A percentile compares a stretch with the other conserved stretches of the same genome.
phyloP scores from a whole-genome alignment of 495 filamentous ascomycete genomes.

The Aspergillus conjunctus region DNA sequence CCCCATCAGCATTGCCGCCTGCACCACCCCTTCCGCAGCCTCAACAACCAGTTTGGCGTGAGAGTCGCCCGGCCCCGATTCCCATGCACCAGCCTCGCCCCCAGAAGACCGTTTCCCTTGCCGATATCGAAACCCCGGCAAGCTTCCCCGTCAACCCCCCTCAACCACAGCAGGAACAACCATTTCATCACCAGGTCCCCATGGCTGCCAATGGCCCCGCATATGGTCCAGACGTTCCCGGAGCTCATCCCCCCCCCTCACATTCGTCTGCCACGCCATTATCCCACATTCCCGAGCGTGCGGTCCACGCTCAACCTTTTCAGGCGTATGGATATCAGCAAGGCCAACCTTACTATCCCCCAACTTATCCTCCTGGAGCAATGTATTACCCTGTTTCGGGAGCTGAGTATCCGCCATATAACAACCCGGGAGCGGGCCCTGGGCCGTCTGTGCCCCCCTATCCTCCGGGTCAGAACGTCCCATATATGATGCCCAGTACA shows the following conservation, averaged over 20 bases:
- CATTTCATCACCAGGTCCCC: slow-evolving; percentile 91
- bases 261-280: slow-evolving; percentile 86
- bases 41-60: slow-evolving; percentile 72
- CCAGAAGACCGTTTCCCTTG: slow-evolving; percentile 91
- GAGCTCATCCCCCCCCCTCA: slow-evolving; percentile 65
- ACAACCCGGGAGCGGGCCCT: slow-evolving; percentile 48
- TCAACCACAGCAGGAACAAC: slow-evolving; percentile 74
- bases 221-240: slow-evolving; percentile 61
- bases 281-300: slow-evolving; percentile 92
- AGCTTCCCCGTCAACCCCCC: slow-evolving; percentile 68
- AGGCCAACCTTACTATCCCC: slow-evolving; percentile 60
- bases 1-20: slow-evolving; percentile 20
- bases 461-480: slow-evolving; percentile 46
- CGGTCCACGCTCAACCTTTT: slow-evolving; percentile 90
- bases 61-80: slow-evolving; percentile 72
- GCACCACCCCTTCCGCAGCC: slow-evolving; percentile 46
- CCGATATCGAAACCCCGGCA: slow-evolving; percentile 87
- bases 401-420: slow-evolving; percentile 42
- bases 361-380: slow-evolving; percentile 57
- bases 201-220: slow-evolving; percentile 61
- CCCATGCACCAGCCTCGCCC: slow-evolving; percentile 96
- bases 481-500: slow-evolving; percentile 49
- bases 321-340: slow-evolving; percentile 72
- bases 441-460: slow-evolving; percentile 59
- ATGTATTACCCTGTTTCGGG: slow-evolving; percentile 54